Evolutionary conservation across 345 rosid genomes (phyloP).

Genomic region (sweet orange (Citrus sinensis)): DNA sequence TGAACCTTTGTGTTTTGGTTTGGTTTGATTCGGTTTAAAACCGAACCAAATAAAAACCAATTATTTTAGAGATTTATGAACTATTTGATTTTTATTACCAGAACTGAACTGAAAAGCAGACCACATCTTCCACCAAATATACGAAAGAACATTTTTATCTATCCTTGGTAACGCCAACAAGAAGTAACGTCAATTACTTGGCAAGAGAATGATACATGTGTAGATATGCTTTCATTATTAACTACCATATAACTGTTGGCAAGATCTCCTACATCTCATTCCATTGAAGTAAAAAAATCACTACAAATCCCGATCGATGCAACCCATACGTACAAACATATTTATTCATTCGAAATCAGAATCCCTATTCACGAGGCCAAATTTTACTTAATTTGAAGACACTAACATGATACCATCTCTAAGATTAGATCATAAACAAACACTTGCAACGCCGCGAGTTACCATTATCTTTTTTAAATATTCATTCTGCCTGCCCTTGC

Average conservation of each 20-base stretch:
- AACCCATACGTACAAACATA: neutral
- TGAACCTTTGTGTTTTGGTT: too few relatives aligned
- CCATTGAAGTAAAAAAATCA: neutral
- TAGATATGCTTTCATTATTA: neutral
- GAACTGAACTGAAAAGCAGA: too few relatives aligned
- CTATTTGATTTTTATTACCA: too few relatives aligned
- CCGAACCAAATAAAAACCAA: too few relatives aligned
- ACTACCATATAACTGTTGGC: neutral
- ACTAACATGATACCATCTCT: neutral
- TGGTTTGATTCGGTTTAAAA: too few relatives aligned
- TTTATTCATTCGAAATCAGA: neutral
- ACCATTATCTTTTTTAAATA: neutral
- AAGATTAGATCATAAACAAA: neutral
- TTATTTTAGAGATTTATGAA: too few relatives aligned
- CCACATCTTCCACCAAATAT: too few relatives aligned
- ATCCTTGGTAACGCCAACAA: too few relatives aligned
- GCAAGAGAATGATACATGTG: too few relatives aligned
- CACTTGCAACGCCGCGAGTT: neutral
- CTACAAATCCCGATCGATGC: slow-evolving; percentile 1
- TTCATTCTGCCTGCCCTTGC: slow-evolving; percentile 23
- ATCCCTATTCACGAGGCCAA: neutral
- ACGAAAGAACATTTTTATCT: too few relatives aligned
- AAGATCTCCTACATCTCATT: neutral
- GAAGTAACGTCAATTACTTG: too few relatives aligned
- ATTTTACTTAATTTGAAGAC: neutral